Evolutionary conservation across 1,139 yeast species (phyloP), one percentile per base, ranked within the genome.

Genomic region (Meyerozyma smithsonii): DNA sequence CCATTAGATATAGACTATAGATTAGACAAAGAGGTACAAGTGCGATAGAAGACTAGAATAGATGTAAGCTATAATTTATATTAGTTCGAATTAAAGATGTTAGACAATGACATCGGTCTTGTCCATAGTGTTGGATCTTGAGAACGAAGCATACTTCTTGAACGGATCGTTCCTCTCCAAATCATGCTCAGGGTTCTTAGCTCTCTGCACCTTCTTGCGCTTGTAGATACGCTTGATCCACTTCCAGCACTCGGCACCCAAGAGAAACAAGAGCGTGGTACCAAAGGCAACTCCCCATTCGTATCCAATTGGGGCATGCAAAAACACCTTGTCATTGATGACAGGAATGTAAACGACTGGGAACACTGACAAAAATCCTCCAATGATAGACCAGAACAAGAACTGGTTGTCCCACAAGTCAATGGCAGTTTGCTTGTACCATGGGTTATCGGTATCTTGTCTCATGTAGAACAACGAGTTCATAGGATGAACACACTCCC

Each of bases 321-420:
- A 69, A 58, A 88, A 88, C 11, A 88, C 96, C 47, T 77, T 74
- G 40, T 72, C 66, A 60, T 88, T 88, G 54, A 88, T 86, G 19
- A 85, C 96, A 1, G 96, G 96, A 50, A 88, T 87, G 61, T 87
- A 87, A 32, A 87, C 77, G 26, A 86, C 84, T 23, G 96, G 96
- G 74, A 88, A 83, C 7, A 84, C 83, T 1, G 89, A 71, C 12
- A 76, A 59, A 49, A 84, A 77, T 1, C 95, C 96, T 24, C 77
- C 70, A 37, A 84, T 56, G 35, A 88, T 79, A 0, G 96, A 85
- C 92, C 94, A 87, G 64, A 87, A 84, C 55, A 88, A 69, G 48
- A 88, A 80, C 61, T 83, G 79, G 62, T 88, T 88, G 8, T 63
- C 62, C 89, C 90, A 86, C 37, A 87, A 63, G 57, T 84, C 92